Percentiles rank a stretch among this genome's conserved stretches.
Evolutionary conservation across 306 rosid species (phyloP).

Genomic region (Trifolium repens): DNA sequence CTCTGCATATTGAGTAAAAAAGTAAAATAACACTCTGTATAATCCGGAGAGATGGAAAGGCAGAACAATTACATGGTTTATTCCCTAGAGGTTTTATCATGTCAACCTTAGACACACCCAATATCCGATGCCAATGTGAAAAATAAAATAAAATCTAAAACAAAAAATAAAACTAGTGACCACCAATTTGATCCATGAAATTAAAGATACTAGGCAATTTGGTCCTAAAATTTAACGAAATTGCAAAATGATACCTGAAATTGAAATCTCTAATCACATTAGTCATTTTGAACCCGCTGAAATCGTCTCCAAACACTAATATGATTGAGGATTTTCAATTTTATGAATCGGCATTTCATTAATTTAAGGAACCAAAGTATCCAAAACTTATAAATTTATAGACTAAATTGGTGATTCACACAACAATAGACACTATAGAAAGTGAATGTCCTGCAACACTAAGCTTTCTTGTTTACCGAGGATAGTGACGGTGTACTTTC

Average conservation of each 20-base stretch:
- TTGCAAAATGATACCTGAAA: background rate
- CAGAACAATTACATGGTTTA: slow-evolving; percentile 49
- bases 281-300: background rate
- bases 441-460: slow-evolving; percentile 68
- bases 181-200: background rate
- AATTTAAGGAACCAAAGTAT: background rate
- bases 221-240: too few species aligned
- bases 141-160: slow-evolving; percentile 14
- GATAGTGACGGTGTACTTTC: slow-evolving; percentile 62
- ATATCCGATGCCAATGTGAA: background rate
- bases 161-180: background rate
- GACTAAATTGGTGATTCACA: background rate
- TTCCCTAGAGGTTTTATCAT: slow-evolving; percentile 47
- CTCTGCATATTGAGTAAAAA: slow-evolving; percentile 33
- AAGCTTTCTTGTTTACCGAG: slow-evolving; percentile 47
- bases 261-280: background rate
- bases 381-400: background rate
- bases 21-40: too few species aligned
- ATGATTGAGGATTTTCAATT: background rate
- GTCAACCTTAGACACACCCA: background rate
- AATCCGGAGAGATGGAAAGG: slow-evolving; percentile 41
- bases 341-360: background rate
- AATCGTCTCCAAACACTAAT: background rate
- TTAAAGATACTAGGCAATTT: background rate
- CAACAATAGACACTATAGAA: slow-evolving; percentile 41